phyloP scores from a whole-genome alignment of 2,329 filamentous ascomycete species.

The Aspergillus pseudotamarii region DNA sequence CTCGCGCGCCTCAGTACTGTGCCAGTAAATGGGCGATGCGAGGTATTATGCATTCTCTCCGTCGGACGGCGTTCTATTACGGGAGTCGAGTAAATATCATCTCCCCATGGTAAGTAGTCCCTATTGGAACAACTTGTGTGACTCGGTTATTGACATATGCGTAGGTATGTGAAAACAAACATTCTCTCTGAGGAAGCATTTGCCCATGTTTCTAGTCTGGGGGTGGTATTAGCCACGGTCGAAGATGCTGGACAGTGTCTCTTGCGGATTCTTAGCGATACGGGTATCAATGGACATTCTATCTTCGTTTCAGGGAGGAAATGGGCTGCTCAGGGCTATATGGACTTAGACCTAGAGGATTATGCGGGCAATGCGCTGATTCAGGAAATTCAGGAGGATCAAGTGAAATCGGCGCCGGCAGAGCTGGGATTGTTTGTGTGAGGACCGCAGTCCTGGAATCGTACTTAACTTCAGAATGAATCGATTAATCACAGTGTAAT shows the following conservation, averaged over 20 bases:
- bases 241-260: slow-evolving; percentile 10
- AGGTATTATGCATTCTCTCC: slow-evolving; percentile 42
- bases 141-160: neutral
- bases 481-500: too few relatives aligned
- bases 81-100: slow-evolving; percentile 42
- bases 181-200: slow-evolving; percentile 6
- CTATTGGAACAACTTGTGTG: too few relatives aligned
- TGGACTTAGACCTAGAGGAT: slow-evolving; percentile 41
- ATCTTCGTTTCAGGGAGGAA: slow-evolving; percentile 38
- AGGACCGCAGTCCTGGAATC: too few relatives aligned
- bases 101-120: slow-evolving; percentile 32
- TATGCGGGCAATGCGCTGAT: slow-evolving; percentile 31
- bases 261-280: slow-evolving; percentile 26
- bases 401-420: slow-evolving; percentile 26
- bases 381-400: slow-evolving; percentile 30
- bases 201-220: neutral
- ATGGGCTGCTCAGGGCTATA: slow-evolving; percentile 34
- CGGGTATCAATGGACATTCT: slow-evolving; percentile 32
- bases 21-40: slow-evolving; percentile 42
- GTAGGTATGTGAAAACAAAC: slow-evolving; percentile 22
- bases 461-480: too few relatives aligned
- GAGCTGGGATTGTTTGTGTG: slow-evolving; percentile 22
- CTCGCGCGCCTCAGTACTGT: slow-evolving; percentile 37
- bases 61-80: slow-evolving; percentile 34
- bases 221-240: neutral